Evolutionary conservation across 23 red algal species (phyloP).

Genomic region (Gracilariopsis chorda): DNA sequence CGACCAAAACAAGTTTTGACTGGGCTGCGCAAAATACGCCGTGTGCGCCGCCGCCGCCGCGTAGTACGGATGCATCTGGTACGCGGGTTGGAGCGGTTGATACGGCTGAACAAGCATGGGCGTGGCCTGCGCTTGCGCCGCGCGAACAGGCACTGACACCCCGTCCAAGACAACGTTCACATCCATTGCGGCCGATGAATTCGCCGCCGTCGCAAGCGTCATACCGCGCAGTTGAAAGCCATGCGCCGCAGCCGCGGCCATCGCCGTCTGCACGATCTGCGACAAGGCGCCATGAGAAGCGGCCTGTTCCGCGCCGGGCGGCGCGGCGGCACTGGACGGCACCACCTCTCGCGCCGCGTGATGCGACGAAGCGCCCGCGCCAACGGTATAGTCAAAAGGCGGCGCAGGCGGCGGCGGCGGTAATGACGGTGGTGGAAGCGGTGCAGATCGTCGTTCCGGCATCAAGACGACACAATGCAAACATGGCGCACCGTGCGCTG

Average conservation of each 20-base stretch:
- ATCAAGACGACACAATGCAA: not conserved
- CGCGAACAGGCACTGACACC: not conserved
- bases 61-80: not conserved
- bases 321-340: not conserved
- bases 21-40: conserved; percentile 9
- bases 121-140: not conserved
- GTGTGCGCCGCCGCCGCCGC: not conserved
- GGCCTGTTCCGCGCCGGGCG: not conserved
- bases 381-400: not conserved
- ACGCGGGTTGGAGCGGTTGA: not conserved
- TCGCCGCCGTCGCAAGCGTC: not conserved
- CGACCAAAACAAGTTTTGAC: conserved; percentile 35
- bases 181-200: not conserved
- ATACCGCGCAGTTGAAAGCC: conserved; percentile 1
- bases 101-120: not conserved
- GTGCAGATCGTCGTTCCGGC: not conserved
- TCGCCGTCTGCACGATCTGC: not conserved
- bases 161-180: not conserved
- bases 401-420: not conserved
- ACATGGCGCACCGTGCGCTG: not conserved
- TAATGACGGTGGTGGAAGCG: not conserved
- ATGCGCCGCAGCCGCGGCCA: not conserved
- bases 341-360: not conserved
- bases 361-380: not conserved
- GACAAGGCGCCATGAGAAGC: not conserved